These are phyloP conservation scores for Ophiobolus disseminans DNA, from an alignment of 2,329 filamentous ascomycete species.

Conservation along the genomic window DNA sequence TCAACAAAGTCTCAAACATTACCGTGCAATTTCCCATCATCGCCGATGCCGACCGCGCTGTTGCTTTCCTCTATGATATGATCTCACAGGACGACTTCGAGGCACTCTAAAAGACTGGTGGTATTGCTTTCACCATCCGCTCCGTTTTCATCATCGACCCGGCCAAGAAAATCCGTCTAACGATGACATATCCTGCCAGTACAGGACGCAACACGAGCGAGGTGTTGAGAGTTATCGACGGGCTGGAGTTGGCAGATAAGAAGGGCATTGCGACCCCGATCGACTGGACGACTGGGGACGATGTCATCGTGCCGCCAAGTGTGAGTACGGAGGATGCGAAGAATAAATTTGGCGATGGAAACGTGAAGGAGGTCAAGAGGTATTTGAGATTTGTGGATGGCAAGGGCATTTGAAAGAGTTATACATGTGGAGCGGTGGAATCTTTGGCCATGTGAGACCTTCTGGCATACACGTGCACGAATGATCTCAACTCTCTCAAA, in stretches of 20 bases:
- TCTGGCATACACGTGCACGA: too few relatives aligned
- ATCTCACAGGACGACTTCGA: constrained; percentile 62
- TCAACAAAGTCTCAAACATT: constrained; percentile 56
- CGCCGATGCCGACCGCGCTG: constrained; percentile 57
- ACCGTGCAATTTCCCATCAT: constrained; percentile 59
- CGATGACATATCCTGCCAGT: constrained; percentile 89
- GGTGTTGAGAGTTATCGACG: constrained; percentile 65
- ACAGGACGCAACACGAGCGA: constrained; percentile 72
- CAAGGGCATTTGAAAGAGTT: too few relatives aligned
- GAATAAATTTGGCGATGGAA: constrained; percentile 78
- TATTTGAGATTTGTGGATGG: constrained; percentile 75
- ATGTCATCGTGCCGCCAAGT: constrained; percentile 87
- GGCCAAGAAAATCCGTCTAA: constrained; percentile 89
- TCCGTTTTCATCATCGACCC: constrained; percentile 96
- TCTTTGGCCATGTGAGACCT: too few relatives aligned
- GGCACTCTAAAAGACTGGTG: constrained; percentile 59
- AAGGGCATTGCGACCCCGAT: constrained; percentile 88
- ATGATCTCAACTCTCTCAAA: too few relatives aligned
- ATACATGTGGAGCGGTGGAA: too few relatives aligned
- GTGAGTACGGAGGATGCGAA: constrained; percentile 85
- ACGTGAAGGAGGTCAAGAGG: constrained; percentile 64
- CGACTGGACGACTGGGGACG: constrained; percentile 87
- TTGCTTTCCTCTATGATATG: constrained; percentile 60
- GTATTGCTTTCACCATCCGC: constrained; percentile 89
- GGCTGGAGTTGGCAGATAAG: constrained; percentile 75